Base-by-base conservation (phyloP, 306 rosid species). In the Sophora flavescens region DNA sequence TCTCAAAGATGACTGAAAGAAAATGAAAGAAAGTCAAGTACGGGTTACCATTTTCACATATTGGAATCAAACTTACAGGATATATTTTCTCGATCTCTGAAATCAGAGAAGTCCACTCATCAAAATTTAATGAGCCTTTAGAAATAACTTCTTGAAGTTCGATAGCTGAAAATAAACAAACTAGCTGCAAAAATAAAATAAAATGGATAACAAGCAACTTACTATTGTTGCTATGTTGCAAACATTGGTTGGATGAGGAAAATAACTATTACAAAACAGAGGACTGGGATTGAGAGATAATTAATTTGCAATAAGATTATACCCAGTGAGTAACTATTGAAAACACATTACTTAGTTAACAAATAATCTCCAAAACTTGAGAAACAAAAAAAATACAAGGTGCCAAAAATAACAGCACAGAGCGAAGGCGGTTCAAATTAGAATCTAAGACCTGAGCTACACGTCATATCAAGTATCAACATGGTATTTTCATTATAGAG, bases 81-180 rank as follows among this genome's bases (percentile, higher is more conserved):
- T 69, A 78, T n/a, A 45, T 47, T 63, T 56, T 86, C 83, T 91
- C 98, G 36, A 52, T 76, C 70, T 87, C 80, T 6, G 87, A 85
- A 84, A 91, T 85, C 33, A 91, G 88, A 15, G 83, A 77, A 79
- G 84, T 78, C 96, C 94, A 94, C 77, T 78, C 91, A 17, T 88
- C 90, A 67, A 91, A 91, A 74, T 79, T 86, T 59, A 87, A 57
- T 58, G 87, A 80, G 15, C 81, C 85, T 81, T 82, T 47, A 6
- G 89, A 62, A 70, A 85, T 74, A 65, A 63, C 77, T 63, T 84
- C 83, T 72, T 69, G 54, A 74, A 89, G 79, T 52, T 86, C 52
- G 63, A 75, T 72, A 80, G n/a, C n/a, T n/a, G n/a, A n/a, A n/a
- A n/a, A n/a, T n/a, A n/a, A n/a, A n/a, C n/a, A n/a, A n/a, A n/a